Evolutionary conservation across 768 basidiomycete genomes (phyloP).

Genomic region (Tricholomella constricta): DNA sequence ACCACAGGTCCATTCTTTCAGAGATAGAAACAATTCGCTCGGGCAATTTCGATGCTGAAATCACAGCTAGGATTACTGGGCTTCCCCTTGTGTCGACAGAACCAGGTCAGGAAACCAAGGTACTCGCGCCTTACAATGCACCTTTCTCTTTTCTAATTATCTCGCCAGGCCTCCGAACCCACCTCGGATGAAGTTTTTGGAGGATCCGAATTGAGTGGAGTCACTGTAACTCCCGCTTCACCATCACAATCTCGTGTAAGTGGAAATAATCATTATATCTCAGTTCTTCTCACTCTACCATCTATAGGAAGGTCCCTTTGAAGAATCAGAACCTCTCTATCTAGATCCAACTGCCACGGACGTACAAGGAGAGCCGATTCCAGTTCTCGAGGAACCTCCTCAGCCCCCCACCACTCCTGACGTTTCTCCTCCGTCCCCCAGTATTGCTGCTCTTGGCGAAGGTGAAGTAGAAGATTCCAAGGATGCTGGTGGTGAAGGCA

Average conservation of each 20-base stretch:
- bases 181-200: constrained; percentile 28
- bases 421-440: background rate
- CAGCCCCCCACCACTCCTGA: background rate
- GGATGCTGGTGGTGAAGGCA: background rate
- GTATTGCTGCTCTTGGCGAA: background rate
- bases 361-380: background rate
- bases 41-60: constrained; percentile 62
- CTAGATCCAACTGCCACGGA: too few species aligned
- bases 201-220: constrained; percentile 37
- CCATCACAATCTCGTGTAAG: constrained; percentile 24
- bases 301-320: background rate
- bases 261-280: background rate
- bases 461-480: background rate
- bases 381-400: background rate
- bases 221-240: constrained; percentile 32
- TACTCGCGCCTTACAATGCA: background rate
- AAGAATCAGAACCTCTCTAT: background rate
- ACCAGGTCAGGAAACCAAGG: constrained; percentile 4
- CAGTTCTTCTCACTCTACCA: background rate
- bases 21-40: constrained; percentile 80
- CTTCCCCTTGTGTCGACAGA: constrained; percentile 5
- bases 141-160: background rate
- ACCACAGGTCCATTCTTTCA: constrained; percentile 55
- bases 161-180: constrained; percentile 1
- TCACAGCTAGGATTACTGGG: constrained; percentile 35